Percentiles rank a stretch among this genome's conserved stretches.
These are phyloP conservation scores for Trichophyton verrucosum DNA, from an alignment of 2,329 filamentous ascomycete genomes.

Conservation along the genomic window DNA sequence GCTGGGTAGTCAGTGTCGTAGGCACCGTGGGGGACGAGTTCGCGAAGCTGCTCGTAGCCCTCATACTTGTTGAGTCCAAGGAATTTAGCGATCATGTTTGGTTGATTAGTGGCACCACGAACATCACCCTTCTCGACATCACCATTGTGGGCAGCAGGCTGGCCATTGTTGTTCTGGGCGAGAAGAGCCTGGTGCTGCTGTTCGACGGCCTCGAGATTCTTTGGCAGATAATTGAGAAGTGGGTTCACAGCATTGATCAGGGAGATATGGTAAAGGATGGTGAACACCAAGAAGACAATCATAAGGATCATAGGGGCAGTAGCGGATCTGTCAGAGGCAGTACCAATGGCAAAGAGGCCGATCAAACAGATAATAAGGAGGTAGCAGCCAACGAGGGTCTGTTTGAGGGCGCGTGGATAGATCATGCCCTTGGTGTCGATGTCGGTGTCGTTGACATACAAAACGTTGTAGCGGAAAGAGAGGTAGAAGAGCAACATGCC, in stretches of 20 bases:
- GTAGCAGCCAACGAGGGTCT: conserved; percentile 74
- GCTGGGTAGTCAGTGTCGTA: conserved; percentile 48
- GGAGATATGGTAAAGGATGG: conserved; percentile 58
- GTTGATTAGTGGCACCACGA: conserved; percentile 15
- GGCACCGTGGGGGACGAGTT: conserved; percentile 50
- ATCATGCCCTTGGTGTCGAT: conserved; percentile 81
- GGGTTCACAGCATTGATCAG: conserved; percentile 63
- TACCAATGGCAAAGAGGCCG: conserved; percentile 64
- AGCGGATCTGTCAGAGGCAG: conserved; percentile 48
- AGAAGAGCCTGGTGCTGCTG: conserved; percentile 24
- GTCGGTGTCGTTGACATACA: conserved; percentile 70
- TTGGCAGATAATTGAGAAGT: conserved; percentile 65
- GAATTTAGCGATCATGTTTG: conserved; percentile 40
- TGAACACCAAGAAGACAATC: conserved; percentile 63
- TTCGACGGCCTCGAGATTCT: conserved; percentile 52
- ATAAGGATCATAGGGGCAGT: conserved; percentile 62
- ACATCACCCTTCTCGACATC: conserved; percentile 21
- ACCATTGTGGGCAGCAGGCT: conserved; percentile 12
- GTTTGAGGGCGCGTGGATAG: conserved; percentile 77
- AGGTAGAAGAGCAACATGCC: conserved; percentile 73
- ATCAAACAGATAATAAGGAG: conserved; percentile 71
- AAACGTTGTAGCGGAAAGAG: conserved; percentile 79
- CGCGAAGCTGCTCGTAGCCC: conserved; percentile 58
- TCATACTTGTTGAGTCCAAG: conserved; percentile 66
- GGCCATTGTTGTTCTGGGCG: conserved; percentile 13